phyloP scores from a whole-genome alignment of 176 grass and related monocot genomes.

The Microstegium vimineum region DNA sequence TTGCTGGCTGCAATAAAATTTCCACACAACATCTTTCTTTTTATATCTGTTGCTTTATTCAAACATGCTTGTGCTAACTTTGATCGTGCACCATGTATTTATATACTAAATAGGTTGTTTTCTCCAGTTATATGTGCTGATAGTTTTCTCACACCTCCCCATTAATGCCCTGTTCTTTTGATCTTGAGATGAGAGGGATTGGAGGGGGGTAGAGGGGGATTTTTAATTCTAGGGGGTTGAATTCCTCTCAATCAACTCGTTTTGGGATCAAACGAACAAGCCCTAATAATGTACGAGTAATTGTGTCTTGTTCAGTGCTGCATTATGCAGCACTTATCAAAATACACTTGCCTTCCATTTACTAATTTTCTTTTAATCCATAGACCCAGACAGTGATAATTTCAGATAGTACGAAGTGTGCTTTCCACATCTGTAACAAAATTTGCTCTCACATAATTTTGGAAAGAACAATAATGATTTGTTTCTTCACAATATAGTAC shows the following conservation, averaged over 20 bases:
- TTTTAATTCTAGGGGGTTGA: no score
- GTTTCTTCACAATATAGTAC: not conserved
- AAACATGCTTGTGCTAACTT: not conserved
- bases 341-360: not conserved
- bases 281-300: not conserved
- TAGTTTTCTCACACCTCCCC: not conserved
- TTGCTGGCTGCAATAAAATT: not conserved
- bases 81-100: not conserved
- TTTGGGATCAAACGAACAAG: no score
- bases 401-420: not conserved
- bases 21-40: not conserved
- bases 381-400: not conserved
- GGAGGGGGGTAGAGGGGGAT: no score
- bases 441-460: not conserved
- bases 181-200: no score
- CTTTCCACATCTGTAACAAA: not conserved
- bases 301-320: not conserved
- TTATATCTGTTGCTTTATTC: not conserved
- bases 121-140: not conserved
- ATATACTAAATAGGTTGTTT: not conserved
- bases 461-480: not conserved
- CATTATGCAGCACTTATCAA: not conserved
- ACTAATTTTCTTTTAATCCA: not conserved
- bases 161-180: not conserved
- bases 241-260: no score